Percentiles rank a stretch among this genome's conserved stretches.
Conservation (phyloP, 2,329 filamentous ascomycete genomes). For the Coniochaeta prunicola region DNA sequence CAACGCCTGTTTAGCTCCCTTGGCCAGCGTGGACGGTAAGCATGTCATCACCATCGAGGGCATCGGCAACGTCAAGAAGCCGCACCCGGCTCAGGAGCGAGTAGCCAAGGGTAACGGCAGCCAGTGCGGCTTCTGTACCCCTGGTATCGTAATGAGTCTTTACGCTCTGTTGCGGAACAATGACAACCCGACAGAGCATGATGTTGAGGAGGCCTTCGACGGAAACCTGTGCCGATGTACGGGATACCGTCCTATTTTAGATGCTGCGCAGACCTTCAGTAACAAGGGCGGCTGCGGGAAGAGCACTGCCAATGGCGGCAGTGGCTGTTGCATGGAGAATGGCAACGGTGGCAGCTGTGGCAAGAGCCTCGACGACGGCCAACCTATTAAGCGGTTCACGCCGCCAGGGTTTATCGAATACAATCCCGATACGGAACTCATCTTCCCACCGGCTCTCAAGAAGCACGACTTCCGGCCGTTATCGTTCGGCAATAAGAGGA, state of each 20-base stretch:
- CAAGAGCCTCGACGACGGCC: constrained; percentile 38
- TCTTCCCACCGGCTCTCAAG: constrained; percentile 80
- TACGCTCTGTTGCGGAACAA: constrained; percentile 90
- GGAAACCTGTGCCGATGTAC: constrained; percentile 95
- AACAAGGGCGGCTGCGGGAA: constrained; percentile 40
- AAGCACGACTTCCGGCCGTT: constrained; percentile 78
- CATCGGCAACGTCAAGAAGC: constrained; percentile 79
- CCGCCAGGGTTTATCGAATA: constrained; percentile 92
- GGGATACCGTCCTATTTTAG: constrained; percentile 87
- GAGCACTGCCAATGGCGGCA: constrained; percentile 38
- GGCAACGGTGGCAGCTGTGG: constrained; percentile 49
- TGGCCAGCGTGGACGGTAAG: constrained; percentile 92
- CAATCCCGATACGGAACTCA: constrained; percentile 86
- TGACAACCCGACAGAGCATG: constrained; percentile 65
- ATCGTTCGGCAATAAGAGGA: constrained; percentile 88
- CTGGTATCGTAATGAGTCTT: constrained; percentile 95
- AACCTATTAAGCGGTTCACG: constrained; percentile 62
- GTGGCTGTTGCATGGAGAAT: constrained; percentile 67
- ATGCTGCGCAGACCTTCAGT: constrained; percentile 87
- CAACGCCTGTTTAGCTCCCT: constrained; percentile 88
- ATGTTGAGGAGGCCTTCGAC: constrained; percentile 94
- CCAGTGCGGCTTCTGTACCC: constrained; percentile 92
- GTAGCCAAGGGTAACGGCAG: constrained; percentile 88
- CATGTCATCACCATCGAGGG: constrained; percentile 98
- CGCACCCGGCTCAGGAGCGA: constrained; percentile 85